These are phyloP conservation scores for Trypanosomatidae sp. DNA, from an alignment of 208 protist species.

Conservation along the genomic window DNA sequence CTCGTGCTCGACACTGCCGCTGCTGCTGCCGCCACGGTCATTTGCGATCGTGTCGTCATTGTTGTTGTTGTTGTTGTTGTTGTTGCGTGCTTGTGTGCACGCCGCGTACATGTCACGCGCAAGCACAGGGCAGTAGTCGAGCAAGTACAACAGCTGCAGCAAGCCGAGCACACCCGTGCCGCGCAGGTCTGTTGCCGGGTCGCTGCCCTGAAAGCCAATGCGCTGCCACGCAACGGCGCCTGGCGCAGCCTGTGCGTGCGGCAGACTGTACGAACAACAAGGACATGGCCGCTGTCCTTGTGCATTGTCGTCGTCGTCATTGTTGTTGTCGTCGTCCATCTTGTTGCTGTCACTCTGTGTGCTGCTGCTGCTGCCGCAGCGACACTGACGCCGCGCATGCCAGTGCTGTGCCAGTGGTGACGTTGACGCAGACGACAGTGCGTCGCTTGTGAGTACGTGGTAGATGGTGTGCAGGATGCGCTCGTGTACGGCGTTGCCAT, in stretches of 20 bases:
- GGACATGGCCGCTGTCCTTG: no score
- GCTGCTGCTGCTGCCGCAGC: no score
- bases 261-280: neutral
- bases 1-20: slow-evolving; percentile 10
- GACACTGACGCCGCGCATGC: no score
- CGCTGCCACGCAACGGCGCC: slow-evolving; percentile 29
- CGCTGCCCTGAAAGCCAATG: slow-evolving; percentile 65
- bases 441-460: slow-evolving; percentile 15
- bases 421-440: no score
- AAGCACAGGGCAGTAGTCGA: slow-evolving; percentile 52
- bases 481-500: slow-evolving; percentile 16
- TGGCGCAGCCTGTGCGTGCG: slow-evolving; percentile 1
- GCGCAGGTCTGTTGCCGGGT: slow-evolving; percentile 72
- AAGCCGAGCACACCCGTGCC: slow-evolving; percentile 55
- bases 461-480: slow-evolving; percentile 49
- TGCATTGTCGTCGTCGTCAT: no score
- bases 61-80: no score
- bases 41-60: no score
- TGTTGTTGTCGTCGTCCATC: no score
- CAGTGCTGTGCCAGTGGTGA: no score
- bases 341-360: no score
- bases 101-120: slow-evolving; percentile 27
- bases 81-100: slow-evolving; percentile 30
- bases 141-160: slow-evolving; percentile 50
- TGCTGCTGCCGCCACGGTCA: no score